phyloP scores from a whole-genome alignment of 2,329 filamentous ascomycete genomes.

The Sclerotinia nivalis region DNA sequence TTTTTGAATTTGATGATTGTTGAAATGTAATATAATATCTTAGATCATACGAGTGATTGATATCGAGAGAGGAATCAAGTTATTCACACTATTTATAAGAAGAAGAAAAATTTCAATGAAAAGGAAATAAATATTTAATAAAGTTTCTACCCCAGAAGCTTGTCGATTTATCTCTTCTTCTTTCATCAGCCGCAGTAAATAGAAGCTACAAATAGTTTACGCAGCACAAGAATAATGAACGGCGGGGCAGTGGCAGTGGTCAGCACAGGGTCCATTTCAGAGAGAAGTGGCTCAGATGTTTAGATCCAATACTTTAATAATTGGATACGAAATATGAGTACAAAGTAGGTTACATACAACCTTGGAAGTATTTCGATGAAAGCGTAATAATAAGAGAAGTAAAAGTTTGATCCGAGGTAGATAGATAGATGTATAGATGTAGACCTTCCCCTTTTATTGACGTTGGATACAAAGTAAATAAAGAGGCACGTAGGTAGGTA shows the following conservation, averaged over 20 bases:
- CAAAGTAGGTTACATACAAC: too few species aligned
- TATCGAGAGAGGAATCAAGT: background rate
- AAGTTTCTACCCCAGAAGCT: background rate
- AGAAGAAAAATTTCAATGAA: background rate
- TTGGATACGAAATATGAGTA: too few species aligned
- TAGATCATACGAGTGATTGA: background rate
- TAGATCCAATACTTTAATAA: background rate
- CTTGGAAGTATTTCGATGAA: too few species aligned
- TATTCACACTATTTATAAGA: background rate
- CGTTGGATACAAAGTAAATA: background rate
- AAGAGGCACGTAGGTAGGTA: background rate
- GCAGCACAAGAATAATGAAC: conserved; percentile 7
- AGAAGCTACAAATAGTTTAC: too few species aligned
- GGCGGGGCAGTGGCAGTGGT: conserved; percentile 9
- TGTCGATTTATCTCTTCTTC: background rate
- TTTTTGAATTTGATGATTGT: background rate
- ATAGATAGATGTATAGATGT: background rate
- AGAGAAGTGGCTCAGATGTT: conserved; percentile 6
- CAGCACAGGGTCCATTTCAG: background rate
- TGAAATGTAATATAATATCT: background rate
- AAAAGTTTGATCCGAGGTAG: background rate
- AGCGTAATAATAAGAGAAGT: too few species aligned
- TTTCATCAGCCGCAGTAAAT: conserved; percentile 13
- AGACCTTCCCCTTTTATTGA: background rate
- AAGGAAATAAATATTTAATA: background rate